Base-by-base conservation (phyloP, 2,329 filamentous ascomycete species). In the Gyromitra esculenta region DNA sequence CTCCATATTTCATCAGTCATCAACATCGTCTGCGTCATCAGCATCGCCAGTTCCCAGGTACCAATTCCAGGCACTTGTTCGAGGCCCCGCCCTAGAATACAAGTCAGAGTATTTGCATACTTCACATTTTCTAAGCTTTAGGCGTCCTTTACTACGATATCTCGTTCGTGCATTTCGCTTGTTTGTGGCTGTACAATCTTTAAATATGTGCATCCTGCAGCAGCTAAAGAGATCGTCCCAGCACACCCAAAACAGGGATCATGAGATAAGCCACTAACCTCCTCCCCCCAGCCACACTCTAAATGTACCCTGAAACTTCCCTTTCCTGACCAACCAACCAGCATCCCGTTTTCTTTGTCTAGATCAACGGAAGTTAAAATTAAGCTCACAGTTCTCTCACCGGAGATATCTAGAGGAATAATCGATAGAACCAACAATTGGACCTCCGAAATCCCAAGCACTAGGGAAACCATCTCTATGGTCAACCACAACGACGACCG, bases 121-220 rank as follows among this genome's bases (percentile, higher is more conserved):
- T 50, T 59, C 39, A 21, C 60, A 50, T 70, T 70, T 60, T 56
- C 56, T 71, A 71, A 71, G 67, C 54, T 52, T 68, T 57, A 65
- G 37, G 25, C 59, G 48, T 1, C 18, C 11, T 15, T 41, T 25
- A 43, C 48, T 35, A 56, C 48, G 35, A 45, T 43, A 39, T 35
- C 37, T 50, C 35, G 25, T 43, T 54, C 57, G 64, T 57, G 71
- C 71, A 66, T 64, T 70, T 77, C 71, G 71, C 75, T 75, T 77
- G 43, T n/a, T 31, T 54, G 71, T 77, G 75, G 75, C 75, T 77
- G 64, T 77, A 59, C 54, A 60, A 75, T 75, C 70, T 75, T 75
- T 75, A 77, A 77, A 77, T 77, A 74, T 75, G 70, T 74, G 59
- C 41, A 43, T 57, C 69, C 66, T 59, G 59, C 67, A 64, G 72